phyloP scores from a whole-genome alignment of 768 basidiomycete species.

The Obba rivulosa region DNA sequence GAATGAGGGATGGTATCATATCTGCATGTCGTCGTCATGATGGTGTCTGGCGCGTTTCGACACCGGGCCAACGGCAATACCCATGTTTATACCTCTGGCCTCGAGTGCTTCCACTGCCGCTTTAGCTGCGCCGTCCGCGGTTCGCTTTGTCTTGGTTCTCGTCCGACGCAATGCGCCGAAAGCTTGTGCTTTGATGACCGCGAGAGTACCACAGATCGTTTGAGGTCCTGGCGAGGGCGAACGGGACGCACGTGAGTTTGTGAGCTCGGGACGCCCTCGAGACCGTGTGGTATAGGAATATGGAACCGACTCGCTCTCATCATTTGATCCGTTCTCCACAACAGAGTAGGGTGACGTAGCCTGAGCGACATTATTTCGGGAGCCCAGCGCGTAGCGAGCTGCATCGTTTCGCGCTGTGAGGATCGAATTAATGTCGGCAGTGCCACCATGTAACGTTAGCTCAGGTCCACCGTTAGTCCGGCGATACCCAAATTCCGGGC shows the following conservation, averaged over 20 bases:
- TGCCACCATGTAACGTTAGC: constrained; percentile 68
- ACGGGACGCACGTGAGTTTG: constrained; percentile 32
- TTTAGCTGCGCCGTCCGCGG: constrained; percentile 65
- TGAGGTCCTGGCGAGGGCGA: constrained; percentile 43
- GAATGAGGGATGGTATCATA: constrained; percentile 7
- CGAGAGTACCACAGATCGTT: constrained; percentile 72
- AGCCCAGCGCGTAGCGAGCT: constrained; percentile 50
- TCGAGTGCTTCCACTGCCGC: constrained; percentile 80
- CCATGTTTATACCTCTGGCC: constrained; percentile 66
- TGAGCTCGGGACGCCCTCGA: constrained; percentile 27
- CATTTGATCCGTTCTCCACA: constrained; percentile 47
- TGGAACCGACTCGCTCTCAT: constrained; percentile 47
- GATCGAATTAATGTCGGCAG: constrained; percentile 65
- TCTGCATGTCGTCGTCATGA: constrained; percentile 35
- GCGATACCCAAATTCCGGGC: constrained; percentile 62
- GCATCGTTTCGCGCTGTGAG: constrained; percentile 45
- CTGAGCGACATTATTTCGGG: constrained; percentile 15
- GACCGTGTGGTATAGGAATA: constrained; percentile 32
- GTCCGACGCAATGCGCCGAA: constrained; percentile 82
- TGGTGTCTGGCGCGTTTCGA: constrained; percentile 49
- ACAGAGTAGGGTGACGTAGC: constrained; percentile 37
- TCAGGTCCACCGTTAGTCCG: constrained; percentile 53
- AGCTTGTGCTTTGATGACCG: constrained; percentile 87
- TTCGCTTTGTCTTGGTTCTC: constrained; percentile 66
- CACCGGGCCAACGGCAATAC: constrained; percentile 26